Evolutionary conservation across 108 stramenopile species (phyloP).

Genomic region (Asterionellopsis glacialis): DNA sequence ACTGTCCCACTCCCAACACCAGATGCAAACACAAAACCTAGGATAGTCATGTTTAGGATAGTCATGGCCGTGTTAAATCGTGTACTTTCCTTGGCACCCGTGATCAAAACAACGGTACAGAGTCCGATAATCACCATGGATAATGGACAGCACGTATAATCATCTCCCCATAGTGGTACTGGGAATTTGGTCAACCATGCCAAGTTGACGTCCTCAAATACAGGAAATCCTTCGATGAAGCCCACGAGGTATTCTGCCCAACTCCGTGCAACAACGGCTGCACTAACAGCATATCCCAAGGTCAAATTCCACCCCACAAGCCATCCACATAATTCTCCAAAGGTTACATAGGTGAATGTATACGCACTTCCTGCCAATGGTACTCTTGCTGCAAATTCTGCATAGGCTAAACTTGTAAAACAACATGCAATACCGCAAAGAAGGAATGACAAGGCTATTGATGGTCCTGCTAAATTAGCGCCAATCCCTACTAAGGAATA

Average conservation of each 20-base stretch:
- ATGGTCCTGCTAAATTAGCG: slow-evolving; percentile 44
- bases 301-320: slow-evolving; percentile 59
- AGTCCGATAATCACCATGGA: slow-evolving; percentile 35
- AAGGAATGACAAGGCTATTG: slow-evolving; percentile 40
- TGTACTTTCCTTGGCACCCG: slow-evolving; percentile 48
- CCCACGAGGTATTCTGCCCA: slow-evolving; percentile 49
- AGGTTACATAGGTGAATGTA: slow-evolving; percentile 50
- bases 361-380: slow-evolving; percentile 53
- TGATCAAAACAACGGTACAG: slow-evolving; percentile 34
- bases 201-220: background rate
- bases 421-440: slow-evolving; percentile 44
- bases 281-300: slow-evolving; percentile 47
- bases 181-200: slow-evolving; percentile 17
- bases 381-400: slow-evolving; percentile 52
- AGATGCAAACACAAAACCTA: slow-evolving; percentile 33
- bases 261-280: slow-evolving; percentile 45
- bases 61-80: slow-evolving; percentile 55
- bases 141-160: slow-evolving; percentile 37
- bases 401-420: slow-evolving; percentile 48
- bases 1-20: slow-evolving; percentile 33
- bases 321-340: slow-evolving; percentile 56
- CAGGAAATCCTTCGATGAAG: slow-evolving; percentile 19
- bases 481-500: slow-evolving; percentile 56
- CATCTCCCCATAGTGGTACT: slow-evolving; percentile 11
- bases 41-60: slow-evolving; percentile 32